Evolutionary conservation across 345 rosid species (phyloP).

Genomic region (Pelargonium nanum): DNA sequence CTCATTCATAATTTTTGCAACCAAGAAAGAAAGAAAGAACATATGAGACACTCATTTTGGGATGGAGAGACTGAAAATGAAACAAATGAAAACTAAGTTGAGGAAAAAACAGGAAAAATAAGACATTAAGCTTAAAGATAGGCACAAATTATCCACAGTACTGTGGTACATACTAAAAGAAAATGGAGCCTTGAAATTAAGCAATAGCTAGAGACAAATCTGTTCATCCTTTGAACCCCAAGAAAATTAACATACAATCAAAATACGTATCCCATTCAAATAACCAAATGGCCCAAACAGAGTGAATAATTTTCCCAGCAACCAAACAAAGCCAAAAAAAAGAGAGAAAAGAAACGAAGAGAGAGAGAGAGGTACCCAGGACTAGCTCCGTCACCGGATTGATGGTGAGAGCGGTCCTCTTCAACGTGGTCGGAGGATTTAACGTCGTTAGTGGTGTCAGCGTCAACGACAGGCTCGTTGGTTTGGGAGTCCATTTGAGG

Average conservation of each 20-base stretch:
- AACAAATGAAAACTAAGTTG: too few relatives aligned
- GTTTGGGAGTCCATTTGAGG: slow-evolving; percentile 39
- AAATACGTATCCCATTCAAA: too few relatives aligned
- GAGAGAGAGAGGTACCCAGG: slow-evolving; percentile 36
- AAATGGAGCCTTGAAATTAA: background rate
- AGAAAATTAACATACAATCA: background rate
- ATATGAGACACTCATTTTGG: too few relatives aligned
- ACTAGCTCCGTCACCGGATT: slow-evolving; percentile 56
- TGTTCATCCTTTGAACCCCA: background rate
- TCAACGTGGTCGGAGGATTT: slow-evolving; percentile 33
- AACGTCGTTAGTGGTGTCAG: slow-evolving; percentile 24
- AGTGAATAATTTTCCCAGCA: background rate
- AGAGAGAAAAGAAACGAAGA: background rate
- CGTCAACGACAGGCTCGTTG: slow-evolving; percentile 28
- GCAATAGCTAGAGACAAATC: background rate
- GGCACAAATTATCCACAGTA: too few relatives aligned
- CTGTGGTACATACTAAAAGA: background rate
- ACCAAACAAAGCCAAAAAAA: slow-evolving; percentile 11
- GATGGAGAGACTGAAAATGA: too few relatives aligned
- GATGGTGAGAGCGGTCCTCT: slow-evolving; percentile 46
- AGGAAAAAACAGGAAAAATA: too few relatives aligned
- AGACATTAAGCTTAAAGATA: too few relatives aligned
- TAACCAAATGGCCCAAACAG: background rate
- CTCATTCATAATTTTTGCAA: too few relatives aligned
- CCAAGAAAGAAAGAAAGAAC: too few relatives aligned